Base-by-base conservation (phyloP, 2,329 filamentous ascomycete genomes). In the Colletotrichum lupini region DNA sequence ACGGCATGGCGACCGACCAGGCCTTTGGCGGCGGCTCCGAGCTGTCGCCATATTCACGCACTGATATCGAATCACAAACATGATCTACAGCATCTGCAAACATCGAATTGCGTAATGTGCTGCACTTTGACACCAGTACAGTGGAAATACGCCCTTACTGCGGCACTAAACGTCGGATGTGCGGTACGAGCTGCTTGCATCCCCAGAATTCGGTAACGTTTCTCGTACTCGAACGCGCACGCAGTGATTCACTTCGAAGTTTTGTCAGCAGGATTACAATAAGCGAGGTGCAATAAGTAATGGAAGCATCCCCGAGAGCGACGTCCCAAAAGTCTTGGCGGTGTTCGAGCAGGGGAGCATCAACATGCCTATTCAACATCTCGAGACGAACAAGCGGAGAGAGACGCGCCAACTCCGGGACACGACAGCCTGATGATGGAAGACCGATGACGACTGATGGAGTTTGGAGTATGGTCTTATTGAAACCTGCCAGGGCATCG, bases 111-210 rank as follows among this genome's bases (percentile, higher is more conserved):
- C 42, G 56, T 67, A 9, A 26, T 46, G n/a, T 16, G 26, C 16
- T 35, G 46, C 49, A 35, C 14, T 16, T 3, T 28, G 26, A 16
- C 42, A 26, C 24, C n/a, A 19, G 42, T 14, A 37, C 55, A 6
- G n/a, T 67, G 35, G 59, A 32, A 57, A 49, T 16, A 46, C 28
- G 49, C 59, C 52, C 14, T 49, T 3, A 26, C 59, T 71, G 63
- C 63, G 63, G 68, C 68, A 56, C 19, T 28, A 52, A 71, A 37
- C n/a, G 63, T 71, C 68, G 35, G 63, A 71, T 26, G 24, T 35
- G 46, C 59, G 42, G 37, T 30, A n/a, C 26, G 60, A 56, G 58
- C 30, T 35, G 42, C 28, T 12, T 37, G 12, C 28, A 2, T 63
- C 30, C 5, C 60, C 24, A n/a, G 42, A 35, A 55, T 32, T 16